Percentiles rank a stretch among this genome's conserved stretches.
Conservation (phyloP, 345 rosid genomes). For the Populus deltoides region DNA sequence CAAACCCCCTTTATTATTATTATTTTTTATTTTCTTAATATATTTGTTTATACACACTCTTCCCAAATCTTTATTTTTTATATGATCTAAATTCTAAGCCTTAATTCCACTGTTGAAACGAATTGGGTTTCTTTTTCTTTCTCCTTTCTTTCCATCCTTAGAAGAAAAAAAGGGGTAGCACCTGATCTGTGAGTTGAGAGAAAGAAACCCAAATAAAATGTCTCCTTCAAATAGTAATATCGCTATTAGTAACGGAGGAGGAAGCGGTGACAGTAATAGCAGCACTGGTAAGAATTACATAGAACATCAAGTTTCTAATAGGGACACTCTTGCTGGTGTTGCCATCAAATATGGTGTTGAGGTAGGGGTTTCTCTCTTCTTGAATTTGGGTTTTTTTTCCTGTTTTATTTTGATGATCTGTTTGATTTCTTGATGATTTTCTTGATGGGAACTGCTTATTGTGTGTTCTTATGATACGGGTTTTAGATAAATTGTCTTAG, state of each 20-base stretch:
- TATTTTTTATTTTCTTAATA: not conserved
- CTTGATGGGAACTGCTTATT: not conserved
- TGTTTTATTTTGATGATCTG: too few species aligned
- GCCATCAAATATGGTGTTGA: constrained; percentile 95
- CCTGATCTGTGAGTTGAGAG: not conserved
- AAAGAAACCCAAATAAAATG: constrained; percentile 18
- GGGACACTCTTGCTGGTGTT: constrained; percentile 89
- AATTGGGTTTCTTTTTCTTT: not conserved
- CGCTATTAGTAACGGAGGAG: not conserved
- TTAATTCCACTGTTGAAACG: not conserved
- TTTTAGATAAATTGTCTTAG: not conserved
- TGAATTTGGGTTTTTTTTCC: not conserved
- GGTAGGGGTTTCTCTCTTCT: constrained; percentile 50
- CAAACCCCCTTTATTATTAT: not conserved
- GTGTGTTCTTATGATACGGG: constrained; percentile 4
- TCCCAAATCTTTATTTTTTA: too few species aligned
- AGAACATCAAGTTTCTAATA: constrained; percentile 67
- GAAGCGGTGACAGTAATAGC: not conserved
- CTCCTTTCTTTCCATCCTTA: not conserved
- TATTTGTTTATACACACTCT: not conserved
- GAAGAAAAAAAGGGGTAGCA: not conserved
- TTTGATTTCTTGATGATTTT: not conserved
- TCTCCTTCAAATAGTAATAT: constrained; percentile 34
- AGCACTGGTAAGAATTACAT: constrained; percentile 29
- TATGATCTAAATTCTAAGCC: too few species aligned